Percentiles rank a stretch among this genome's conserved stretches.
These are phyloP conservation scores for Aleurites moluccanus DNA, from an alignment of 441 rosid genomes.

Conservation along the genomic window DNA sequence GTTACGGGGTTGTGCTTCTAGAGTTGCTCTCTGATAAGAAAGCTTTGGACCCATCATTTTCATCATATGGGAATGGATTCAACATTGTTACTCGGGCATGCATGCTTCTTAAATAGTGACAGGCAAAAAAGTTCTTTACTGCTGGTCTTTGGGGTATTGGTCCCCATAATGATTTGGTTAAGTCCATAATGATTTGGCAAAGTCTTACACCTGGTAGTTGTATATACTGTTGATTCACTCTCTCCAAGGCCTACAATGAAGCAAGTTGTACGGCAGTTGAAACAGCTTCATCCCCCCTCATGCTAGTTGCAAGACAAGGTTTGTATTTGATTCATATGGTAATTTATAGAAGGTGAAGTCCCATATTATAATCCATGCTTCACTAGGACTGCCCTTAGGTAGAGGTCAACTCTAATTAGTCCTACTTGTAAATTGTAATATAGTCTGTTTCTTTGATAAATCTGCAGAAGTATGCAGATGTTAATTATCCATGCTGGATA, in stretches of 20 bases:
- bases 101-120: constrained; percentile 70
- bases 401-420: constrained; percentile 38
- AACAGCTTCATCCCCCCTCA: constrained; percentile 65
- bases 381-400: constrained; percentile 26
- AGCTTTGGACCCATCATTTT: constrained; percentile 84
- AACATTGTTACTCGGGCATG: constrained; percentile 79
- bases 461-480: constrained; percentile 63
- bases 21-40: constrained; percentile 81
- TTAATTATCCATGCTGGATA: constrained; percentile 19
- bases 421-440: constrained; percentile 50
- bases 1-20: constrained; percentile 83
- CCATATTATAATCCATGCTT: constrained; percentile 29
- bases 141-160: constrained; percentile 75
- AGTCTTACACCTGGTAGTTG: constrained; percentile 74
- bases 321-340: constrained; percentile 34
- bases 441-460: constrained; percentile 32
- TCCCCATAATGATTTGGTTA: constrained; percentile 71
- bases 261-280: constrained; percentile 65
- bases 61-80: constrained; percentile 70
- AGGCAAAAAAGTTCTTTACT: constrained; percentile 78
- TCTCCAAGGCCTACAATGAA: constrained; percentile 81
- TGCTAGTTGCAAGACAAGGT: constrained; percentile 28
- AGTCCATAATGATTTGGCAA: too few relatives aligned
- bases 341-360: constrained; percentile 34
- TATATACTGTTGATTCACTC: constrained; percentile 79